Conservation (phyloP, 2,329 filamentous ascomycete genomes). For the Penicillium sp. region DNA sequence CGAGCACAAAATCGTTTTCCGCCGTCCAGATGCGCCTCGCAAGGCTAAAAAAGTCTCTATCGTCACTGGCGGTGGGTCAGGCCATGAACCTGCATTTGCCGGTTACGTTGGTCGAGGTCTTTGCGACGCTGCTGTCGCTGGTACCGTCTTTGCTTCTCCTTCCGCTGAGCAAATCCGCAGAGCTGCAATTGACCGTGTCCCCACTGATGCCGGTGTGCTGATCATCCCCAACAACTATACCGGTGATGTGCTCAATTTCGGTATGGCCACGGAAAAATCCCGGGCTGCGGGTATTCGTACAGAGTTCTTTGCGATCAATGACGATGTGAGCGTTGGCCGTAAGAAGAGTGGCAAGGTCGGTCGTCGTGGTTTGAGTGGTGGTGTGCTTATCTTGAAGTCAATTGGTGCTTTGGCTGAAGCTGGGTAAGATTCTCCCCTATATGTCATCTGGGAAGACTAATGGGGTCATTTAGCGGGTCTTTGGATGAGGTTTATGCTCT, state of each 20-base stretch:
- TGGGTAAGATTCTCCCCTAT: constrained; percentile 46
- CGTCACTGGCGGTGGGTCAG: constrained; percentile 81
- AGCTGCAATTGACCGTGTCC: constrained; percentile 68
- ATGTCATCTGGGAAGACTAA: background rate
- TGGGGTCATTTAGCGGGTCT: constrained; percentile 33
- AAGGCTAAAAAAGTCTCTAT: constrained; percentile 63
- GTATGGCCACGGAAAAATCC: constrained; percentile 88
- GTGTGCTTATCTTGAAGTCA: constrained; percentile 87
- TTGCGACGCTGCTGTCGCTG: constrained; percentile 74
- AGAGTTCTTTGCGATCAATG: constrained; percentile 86
- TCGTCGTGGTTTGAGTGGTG: constrained; percentile 82
- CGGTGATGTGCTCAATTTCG: constrained; percentile 84
- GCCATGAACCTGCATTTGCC: constrained; percentile 84
- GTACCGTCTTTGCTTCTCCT: constrained; percentile 80
- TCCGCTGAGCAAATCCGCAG: constrained; percentile 75
- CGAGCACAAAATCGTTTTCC: constrained; percentile 79
- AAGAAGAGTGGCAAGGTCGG: constrained; percentile 85
- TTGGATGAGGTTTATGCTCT: constrained; percentile 68
- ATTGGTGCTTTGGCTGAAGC: constrained; percentile 73
- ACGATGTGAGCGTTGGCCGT: constrained; percentile 85
- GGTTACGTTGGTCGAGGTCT: constrained; percentile 79
- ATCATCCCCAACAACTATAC: constrained; percentile 97
- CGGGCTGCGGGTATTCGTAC: constrained; percentile 69
- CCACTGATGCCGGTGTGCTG: constrained; percentile 66
- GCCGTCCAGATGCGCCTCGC: constrained; percentile 52